Conservation (phyloP, 2,329 filamentous ascomycete species). For the Colletotrichum tanaceti region DNA sequence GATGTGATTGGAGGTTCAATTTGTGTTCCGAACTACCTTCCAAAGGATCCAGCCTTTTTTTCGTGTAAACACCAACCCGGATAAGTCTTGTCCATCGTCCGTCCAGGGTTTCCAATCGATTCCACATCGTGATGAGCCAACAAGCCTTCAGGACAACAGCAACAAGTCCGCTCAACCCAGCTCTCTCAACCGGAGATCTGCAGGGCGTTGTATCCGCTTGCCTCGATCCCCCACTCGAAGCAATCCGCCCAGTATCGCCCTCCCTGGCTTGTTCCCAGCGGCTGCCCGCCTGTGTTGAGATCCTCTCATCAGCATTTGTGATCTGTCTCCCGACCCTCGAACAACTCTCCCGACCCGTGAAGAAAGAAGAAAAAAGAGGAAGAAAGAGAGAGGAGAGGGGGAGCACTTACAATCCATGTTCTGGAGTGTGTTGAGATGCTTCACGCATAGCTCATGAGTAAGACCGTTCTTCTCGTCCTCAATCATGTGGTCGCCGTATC, state of each 20-base stretch:
- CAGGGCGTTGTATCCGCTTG: constrained; percentile 28
- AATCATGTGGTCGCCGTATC: constrained; percentile 1
- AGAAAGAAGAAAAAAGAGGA: too few relatives aligned
- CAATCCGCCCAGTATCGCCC: constrained; percentile 27
- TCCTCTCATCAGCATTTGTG: constrained; percentile 2
- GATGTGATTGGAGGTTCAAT: neutral
- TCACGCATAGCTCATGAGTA: constrained; percentile 5
- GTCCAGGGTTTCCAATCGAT: neutral
- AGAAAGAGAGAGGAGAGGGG: too few relatives aligned
- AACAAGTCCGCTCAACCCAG: neutral
- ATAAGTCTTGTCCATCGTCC: neutral
- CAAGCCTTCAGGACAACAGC: too few relatives aligned
- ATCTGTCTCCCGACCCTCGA: too few relatives aligned
- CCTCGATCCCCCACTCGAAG: constrained; percentile 36
- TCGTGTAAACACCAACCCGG: neutral
- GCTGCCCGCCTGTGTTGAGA: constrained; percentile 13
- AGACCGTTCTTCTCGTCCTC: constrained; percentile 1
- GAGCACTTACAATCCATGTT: constrained; percentile 22
- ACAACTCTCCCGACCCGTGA: too few relatives aligned
- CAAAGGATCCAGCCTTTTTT: neutral
- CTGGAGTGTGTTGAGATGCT: constrained; percentile 3
- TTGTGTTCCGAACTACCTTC: neutral
- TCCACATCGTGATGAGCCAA: neutral
- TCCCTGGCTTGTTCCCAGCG: neutral
- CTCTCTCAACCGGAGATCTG: neutral